These are phyloP conservation scores for Leucoagaricus sp. DNA, from an alignment of 1,284 basidiomycete genomes.

Conservation along the genomic window DNA sequence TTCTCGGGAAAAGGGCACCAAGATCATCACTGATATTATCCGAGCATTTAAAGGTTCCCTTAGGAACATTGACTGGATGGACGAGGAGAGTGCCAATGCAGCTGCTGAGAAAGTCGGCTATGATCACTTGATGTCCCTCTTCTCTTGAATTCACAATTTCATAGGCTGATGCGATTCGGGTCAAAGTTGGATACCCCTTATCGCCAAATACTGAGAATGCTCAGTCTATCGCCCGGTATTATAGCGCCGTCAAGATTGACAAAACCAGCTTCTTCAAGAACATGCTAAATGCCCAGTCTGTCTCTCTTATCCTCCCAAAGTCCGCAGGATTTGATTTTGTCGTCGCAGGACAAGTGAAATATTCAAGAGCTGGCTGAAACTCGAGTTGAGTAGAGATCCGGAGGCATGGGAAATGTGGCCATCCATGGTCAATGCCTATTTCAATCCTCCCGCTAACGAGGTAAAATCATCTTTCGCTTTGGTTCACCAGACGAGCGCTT, in stretches of 20 bases:
- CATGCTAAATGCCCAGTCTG: constrained; percentile 66
- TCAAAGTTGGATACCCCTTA: constrained; percentile 90
- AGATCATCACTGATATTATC: constrained; percentile 86
- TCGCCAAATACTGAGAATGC: constrained; percentile 83
- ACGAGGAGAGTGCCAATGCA: constrained; percentile 76
- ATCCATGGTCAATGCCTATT: constrained; percentile 80
- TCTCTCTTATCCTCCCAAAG: constrained; percentile 18
- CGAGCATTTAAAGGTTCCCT: constrained; percentile 84
- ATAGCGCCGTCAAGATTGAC: constrained; percentile 67
- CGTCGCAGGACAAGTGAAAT: constrained; percentile 55
- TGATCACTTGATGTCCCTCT: too few species aligned
- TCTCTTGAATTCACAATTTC: constrained; percentile 6
- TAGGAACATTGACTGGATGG: constrained; percentile 88
- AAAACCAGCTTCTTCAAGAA: constrained; percentile 84
- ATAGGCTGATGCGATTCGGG: constrained; percentile 73
- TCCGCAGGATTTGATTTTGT: not conserved
- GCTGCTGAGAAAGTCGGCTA: constrained; percentile 92
- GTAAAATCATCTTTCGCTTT: constrained; percentile 36
- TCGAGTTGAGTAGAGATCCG: constrained; percentile 74
- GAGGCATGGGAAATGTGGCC: constrained; percentile 91
- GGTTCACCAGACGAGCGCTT: constrained; percentile 1
- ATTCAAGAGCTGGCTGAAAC: constrained; percentile 71
- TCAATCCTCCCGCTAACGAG: constrained; percentile 80
- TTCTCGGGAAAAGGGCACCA: constrained; percentile 79
- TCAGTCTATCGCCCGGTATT: constrained; percentile 74